These are phyloP conservation scores for Macadamia integrifolia DNA, from an alignment of 164 flowering plant species.

Conservation along the genomic window DNA sequence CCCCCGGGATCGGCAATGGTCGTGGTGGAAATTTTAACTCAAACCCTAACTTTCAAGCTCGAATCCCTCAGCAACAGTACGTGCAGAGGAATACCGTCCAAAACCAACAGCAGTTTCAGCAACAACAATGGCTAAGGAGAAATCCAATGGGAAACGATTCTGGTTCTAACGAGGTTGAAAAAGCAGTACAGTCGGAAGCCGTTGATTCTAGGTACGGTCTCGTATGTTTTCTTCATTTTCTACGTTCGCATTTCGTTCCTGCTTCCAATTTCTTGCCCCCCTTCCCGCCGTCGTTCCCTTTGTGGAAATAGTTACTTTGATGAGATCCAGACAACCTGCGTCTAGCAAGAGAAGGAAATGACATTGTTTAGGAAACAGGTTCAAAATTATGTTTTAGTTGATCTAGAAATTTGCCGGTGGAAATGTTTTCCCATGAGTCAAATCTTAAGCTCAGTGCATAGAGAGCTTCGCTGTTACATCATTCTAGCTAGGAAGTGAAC, in stretches of 20 bases:
- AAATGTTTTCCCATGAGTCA: too few species aligned
- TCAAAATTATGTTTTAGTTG: background rate
- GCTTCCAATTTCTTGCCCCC: background rate
- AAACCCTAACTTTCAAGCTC: conserved; percentile 49
- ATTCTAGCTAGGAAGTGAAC: too few species aligned
- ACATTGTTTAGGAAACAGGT: background rate
- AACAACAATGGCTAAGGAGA: conserved; percentile 85
- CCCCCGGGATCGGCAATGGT: conserved; percentile 83
- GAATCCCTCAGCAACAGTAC: conserved; percentile 58
- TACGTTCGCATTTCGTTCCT: background rate
- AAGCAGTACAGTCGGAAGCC: conserved; percentile 78
- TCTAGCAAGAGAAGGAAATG: background rate
- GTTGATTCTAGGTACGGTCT: conserved; percentile 50
- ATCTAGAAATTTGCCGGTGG: too few species aligned
- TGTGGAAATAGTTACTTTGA: background rate
- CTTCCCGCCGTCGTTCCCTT: background rate
- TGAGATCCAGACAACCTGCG: background rate
- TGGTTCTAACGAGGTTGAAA: conserved; percentile 67
- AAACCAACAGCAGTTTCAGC: conserved; percentile 32
- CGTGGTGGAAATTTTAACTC: conserved; percentile 34
- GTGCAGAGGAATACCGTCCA: conserved; percentile 48
- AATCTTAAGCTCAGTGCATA: too few species aligned
- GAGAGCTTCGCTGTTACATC: too few species aligned
- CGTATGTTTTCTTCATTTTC: background rate
- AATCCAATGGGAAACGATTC: conserved; percentile 41